Percentiles rank a stretch among this genome's conserved stretches.
These are phyloP conservation scores for Kwoniella dendrophila DNA, from an alignment of 768 basidiomycete species.

Conservation along the genomic window DNA sequence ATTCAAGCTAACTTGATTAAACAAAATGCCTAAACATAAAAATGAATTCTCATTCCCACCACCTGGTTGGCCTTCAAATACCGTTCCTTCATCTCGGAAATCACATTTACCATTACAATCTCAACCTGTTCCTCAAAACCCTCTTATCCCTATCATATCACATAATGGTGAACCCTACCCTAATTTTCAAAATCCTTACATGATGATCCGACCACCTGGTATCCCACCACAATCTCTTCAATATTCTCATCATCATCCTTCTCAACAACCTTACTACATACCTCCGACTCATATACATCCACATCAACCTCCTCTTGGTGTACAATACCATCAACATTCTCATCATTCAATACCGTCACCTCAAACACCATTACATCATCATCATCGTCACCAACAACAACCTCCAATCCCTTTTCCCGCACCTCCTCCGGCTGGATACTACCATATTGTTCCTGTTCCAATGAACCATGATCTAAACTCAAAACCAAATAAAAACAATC, in stretches of 20 bases:
- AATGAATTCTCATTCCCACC: slow-evolving; percentile 28
- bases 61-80: slow-evolving; percentile 30
- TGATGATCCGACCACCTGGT: too few relatives aligned
- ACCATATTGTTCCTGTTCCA: background rate
- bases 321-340: background rate
- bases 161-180: too few relatives aligned
- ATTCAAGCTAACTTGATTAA: too few relatives aligned
- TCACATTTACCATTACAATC: background rate
- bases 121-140: slow-evolving; percentile 4
- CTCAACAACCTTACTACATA: slow-evolving; percentile 7
- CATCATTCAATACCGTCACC: background rate
- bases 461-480: background rate
- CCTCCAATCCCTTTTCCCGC: slow-evolving; percentile 1
- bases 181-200: too few relatives aligned
- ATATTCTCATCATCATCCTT: too few relatives aligned
- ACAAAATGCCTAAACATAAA: slow-evolving; percentile 5
- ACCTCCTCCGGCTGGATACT: background rate
- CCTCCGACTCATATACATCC: background rate
- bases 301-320: slow-evolving; percentile 1
- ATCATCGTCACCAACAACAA: background rate
- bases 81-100: slow-evolving; percentile 9
- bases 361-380: background rate
- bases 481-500: background rate
- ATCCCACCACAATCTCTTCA: slow-evolving; percentile 2
- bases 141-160: slow-evolving; percentile 7